A percentile compares a stretch with the other conserved stretches of the same genome.
phyloP scores from a whole-genome alignment of 2,329 filamentous ascomycete species.

The Phoma herbarum region DNA sequence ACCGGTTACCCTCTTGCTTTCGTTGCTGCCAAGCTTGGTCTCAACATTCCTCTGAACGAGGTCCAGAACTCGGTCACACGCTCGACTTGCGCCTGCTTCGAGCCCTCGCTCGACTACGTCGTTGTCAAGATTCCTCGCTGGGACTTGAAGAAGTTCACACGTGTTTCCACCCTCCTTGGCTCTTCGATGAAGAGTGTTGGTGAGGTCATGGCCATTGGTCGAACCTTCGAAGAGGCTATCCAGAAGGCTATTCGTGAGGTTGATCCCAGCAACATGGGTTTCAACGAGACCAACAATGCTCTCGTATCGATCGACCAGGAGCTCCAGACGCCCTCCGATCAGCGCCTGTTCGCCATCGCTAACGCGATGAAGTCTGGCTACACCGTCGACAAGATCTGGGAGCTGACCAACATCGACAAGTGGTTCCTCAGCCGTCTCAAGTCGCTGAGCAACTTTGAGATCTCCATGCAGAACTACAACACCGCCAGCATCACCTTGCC shows the following conservation, averaged over 20 bases:
- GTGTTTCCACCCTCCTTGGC: slow-evolving; percentile 92
- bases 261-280: slow-evolving; percentile 94
- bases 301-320: slow-evolving; percentile 97
- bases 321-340: slow-evolving; percentile 95
- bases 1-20: slow-evolving; percentile 97
- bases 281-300: slow-evolving; percentile 79
- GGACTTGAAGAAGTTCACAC: slow-evolving; percentile 99
- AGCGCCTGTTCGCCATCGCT: slow-evolving; percentile 95
- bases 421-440: slow-evolving; percentile 97
- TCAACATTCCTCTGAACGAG: slow-evolving; percentile 94
- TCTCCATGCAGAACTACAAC: slow-evolving; percentile 74
- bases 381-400: slow-evolving; percentile 95
- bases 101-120: slow-evolving; percentile 96
- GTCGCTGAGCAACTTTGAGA: slow-evolving; percentile 87
- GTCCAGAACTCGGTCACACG: slow-evolving; percentile 97
- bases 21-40: slow-evolving; percentile 94
- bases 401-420: slow-evolving; percentile 97
- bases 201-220: slow-evolving; percentile 97
- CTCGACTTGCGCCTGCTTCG: slow-evolving; percentile 95
- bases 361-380: slow-evolving; percentile 97
- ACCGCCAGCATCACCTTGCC: slow-evolving; percentile 71
- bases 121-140: slow-evolving; percentile 99
- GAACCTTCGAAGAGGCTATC: slow-evolving; percentile 97
- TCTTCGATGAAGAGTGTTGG: slow-evolving; percentile 99
- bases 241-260: slow-evolving; percentile 97